Evolutionary conservation across 2,329 filamentous ascomycete species (phyloP), one percentile per base, ranked within the genome.

Genomic region (Kalmusia sp.): DNA sequence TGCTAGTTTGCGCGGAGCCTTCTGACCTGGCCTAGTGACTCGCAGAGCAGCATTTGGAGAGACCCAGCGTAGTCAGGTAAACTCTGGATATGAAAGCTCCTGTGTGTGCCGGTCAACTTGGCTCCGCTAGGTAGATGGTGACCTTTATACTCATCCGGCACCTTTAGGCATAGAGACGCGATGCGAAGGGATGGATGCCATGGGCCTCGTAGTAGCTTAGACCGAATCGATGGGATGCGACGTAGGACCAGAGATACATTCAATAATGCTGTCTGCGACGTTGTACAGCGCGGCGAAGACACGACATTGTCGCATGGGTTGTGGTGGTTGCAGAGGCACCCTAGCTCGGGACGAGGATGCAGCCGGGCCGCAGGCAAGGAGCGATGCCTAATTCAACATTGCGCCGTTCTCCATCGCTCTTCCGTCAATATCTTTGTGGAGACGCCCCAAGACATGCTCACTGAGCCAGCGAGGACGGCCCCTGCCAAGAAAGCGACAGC

Each of bases 401-500:
- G 38, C 22, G 38, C 22, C 38, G 38, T 28, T 15, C 14, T 40
- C 24, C 28, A 44, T 21, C 34, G 9, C 35, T 15, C 9, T 28
- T 17, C 40, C 28, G 28, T 45, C 43, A 46, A 46, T 46, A 46
- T 46, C 30, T 15, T 35, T 34, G 43, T 46, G 43, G 43, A 35
- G 19, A 24, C 43, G 11, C 21, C n/a, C 27, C 25, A 3, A 31
- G 15, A 15, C 8, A 38, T 22, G 21, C 12, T 25, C 24, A 15
- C 21, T n/a, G n/a, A n/a, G n/a, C n/a, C n/a, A n/a, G n/a, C n/a
- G n/a, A 34, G n/a, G 27, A 25, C 30, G 25, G 9, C 43, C 28
- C 43, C 43, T 46, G 43, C 43, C 43, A 46, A 46, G 30, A 24
- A 17, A 22, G 41, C 41, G 34, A 15, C 28, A 34, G 15, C 17